phyloP scores from a whole-genome alignment of 1,284 basidiomycete genomes.

The Agaricales sp. region DNA sequence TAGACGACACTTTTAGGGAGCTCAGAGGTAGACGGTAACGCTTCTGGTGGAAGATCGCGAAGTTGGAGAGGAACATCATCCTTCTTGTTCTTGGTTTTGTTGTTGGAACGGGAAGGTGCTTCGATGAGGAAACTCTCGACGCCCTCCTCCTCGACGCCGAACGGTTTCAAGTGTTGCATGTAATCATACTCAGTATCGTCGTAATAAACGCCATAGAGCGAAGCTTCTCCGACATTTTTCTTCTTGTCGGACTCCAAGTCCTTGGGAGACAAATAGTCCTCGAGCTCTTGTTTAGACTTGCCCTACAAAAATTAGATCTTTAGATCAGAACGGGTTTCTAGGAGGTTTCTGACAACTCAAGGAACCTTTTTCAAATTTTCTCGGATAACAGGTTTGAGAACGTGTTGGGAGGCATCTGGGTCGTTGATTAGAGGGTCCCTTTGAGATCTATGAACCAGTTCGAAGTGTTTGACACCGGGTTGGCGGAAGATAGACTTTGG shows the following conservation, averaged over 20 bases:
- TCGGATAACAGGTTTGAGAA: conserved; percentile 76
- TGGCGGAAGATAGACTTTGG: conserved; percentile 83
- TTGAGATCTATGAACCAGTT: conserved; percentile 95
- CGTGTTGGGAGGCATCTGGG: conserved; percentile 80
- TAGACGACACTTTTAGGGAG: conserved; percentile 52
- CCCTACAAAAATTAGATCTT: conserved; percentile 40
- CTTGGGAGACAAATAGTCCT: conserved; percentile 45
- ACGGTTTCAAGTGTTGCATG: conserved; percentile 88
- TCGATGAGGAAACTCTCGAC: conserved; percentile 71
- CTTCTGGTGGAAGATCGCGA: conserved; percentile 57
- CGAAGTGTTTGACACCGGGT: conserved; percentile 85
- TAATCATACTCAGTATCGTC: conserved; percentile 99
- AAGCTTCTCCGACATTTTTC: conserved; percentile 74
- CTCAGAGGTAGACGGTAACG: conserved; percentile 64
- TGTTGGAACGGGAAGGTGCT: conserved; percentile 37
- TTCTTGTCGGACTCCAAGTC: conserved; percentile 42
- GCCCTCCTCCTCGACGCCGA: conserved; percentile 67
- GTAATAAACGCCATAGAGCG: conserved; percentile 87
- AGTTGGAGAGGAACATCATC: conserved; percentile 28
- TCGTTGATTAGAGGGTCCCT: conserved; percentile 94
- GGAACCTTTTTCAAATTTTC: conserved; percentile 61
- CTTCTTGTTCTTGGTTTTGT: conserved; percentile 26
- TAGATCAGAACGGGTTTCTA: conserved; percentile 10
- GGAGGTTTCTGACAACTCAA: conserved; percentile 8
- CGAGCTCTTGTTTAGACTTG: conserved; percentile 69